Evolutionary conservation across 2,329 filamentous ascomycete species (phyloP).

Genomic region (Fusarium oligoseptatum): DNA sequence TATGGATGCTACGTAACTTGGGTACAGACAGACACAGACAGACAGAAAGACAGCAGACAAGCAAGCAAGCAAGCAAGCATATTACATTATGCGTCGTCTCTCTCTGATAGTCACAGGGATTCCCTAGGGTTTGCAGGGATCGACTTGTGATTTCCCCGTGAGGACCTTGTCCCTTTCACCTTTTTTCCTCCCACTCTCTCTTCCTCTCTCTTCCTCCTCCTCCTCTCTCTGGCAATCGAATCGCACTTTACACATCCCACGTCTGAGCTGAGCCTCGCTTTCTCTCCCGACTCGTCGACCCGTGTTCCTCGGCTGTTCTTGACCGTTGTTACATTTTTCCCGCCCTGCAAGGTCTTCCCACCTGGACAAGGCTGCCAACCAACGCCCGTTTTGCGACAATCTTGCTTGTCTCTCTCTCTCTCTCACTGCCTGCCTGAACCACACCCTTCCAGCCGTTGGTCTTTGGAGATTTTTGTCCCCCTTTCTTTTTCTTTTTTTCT

Average conservation of each 20-base stretch:
- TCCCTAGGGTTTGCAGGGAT: slow-evolving; percentile 6
- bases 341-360: background rate
- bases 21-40: background rate
- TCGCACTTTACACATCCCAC: background rate
- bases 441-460: background rate
- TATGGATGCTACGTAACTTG: background rate
- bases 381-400: background rate
- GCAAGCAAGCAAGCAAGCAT: no score
- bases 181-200: background rate
- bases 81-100: background rate
- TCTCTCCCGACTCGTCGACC: background rate
- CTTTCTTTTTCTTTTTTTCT: background rate
- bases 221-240: background rate
- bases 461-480: background rate
- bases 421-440: background rate
- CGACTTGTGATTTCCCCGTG: background rate
- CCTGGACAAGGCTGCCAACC: background rate
- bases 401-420: background rate
- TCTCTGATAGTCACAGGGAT: slow-evolving; percentile 9
- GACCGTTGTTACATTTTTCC: background rate
- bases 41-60: background rate
- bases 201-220: background rate
- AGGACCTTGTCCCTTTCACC: background rate
- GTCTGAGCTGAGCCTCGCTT: background rate
- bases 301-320: background rate